These are phyloP conservation scores for Coniochaeta pulveracea DNA, from an alignment of 2,329 filamentous ascomycete species.

Conservation along the genomic window DNA sequence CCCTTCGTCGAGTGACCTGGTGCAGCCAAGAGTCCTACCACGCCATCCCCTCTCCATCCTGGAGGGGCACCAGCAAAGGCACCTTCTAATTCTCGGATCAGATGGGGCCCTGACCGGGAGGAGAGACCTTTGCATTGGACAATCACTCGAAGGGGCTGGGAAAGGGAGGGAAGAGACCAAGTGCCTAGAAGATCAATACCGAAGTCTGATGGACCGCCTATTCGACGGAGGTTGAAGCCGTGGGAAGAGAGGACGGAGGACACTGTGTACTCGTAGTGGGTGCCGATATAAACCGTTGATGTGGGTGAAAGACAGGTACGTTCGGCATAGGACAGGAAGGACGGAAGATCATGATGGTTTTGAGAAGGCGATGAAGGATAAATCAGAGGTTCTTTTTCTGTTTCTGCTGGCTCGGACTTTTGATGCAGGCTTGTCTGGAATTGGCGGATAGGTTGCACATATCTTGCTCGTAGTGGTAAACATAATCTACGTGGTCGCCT, in stretches of 20 bases:
- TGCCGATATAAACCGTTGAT: constrained; percentile 58
- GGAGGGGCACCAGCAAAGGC: constrained; percentile 62
- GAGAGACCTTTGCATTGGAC: constrained; percentile 60
- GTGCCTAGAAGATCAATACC: constrained; percentile 66
- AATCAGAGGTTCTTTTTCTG: constrained; percentile 13
- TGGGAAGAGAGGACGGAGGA: constrained; percentile 42
- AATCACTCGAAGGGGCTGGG: constrained; percentile 31
- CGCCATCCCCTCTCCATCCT: constrained; percentile 55
- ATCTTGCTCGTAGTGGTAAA: no score
- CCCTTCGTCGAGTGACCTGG: constrained; percentile 66
- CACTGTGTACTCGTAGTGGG: constrained; percentile 65
- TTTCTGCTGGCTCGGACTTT: not conserved
- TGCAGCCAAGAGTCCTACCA: constrained; percentile 61
- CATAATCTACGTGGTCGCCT: no score
- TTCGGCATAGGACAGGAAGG: constrained; percentile 54
- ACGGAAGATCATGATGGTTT: constrained; percentile 50
- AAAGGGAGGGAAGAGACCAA: constrained; percentile 46
- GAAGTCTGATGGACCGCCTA: constrained; percentile 55
- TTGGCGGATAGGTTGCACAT: no score
- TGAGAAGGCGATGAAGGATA: constrained; percentile 34
- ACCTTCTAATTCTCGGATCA: constrained; percentile 69
- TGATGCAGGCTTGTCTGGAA: no score
- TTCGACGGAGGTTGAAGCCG: constrained; percentile 53
- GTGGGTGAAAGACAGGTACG: constrained; percentile 40
- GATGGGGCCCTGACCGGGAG: constrained; percentile 42